Base-by-base conservation (phyloP, 352 stramenopile species). In the Phytophthora crassamura region DNA sequence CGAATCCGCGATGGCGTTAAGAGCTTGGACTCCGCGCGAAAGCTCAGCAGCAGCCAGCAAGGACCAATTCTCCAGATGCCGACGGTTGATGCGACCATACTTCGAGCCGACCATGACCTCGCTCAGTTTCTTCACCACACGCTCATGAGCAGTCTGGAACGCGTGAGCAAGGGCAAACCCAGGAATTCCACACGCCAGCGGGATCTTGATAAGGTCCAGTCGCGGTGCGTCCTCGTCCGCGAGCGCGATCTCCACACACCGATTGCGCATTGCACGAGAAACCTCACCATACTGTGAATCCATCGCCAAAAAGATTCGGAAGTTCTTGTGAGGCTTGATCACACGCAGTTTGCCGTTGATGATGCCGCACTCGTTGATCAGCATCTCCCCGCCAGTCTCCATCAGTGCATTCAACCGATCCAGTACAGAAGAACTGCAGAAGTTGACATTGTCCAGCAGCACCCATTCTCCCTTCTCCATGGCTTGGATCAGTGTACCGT, bases 401-500 rank as follows among this genome's bases (percentile, higher is more conserved):
- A 99, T 96, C 0, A 99, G 80, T 10, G 98, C 94, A 76, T 99
- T 99, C 22, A 99, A 85, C 34, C 98, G 91, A 88, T 99, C 98
- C 20, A 99, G 82, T 15, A 99, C 98, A 32, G 97, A 99, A 2
- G 98, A 97, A 67, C 95, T 97, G 79, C 98, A 99, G 56, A 99
- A 98, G 75, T 99, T 99, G 15, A 98, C 98, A 69, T 99, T 99
- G 72, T 99, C 97, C 12, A 99, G 78, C 40, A 99, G 72, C 7
- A 99, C 77, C 98, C 98, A 99, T 45, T 99, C 90, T n/a, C 98
- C 98, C 32, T 94, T 86, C 48, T 98, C 88, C 85, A 99, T 98
- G 3, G 98, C 98, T 64, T 98, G 78, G 10, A 99, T 96, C 16
- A 99, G 77, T 34, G 97, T 92, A 6, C 98, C 98, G 77, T 99